Evolutionary conservation across 257 asterid species (phyloP).

Genomic region (Gynochthodes officinalis): DNA sequence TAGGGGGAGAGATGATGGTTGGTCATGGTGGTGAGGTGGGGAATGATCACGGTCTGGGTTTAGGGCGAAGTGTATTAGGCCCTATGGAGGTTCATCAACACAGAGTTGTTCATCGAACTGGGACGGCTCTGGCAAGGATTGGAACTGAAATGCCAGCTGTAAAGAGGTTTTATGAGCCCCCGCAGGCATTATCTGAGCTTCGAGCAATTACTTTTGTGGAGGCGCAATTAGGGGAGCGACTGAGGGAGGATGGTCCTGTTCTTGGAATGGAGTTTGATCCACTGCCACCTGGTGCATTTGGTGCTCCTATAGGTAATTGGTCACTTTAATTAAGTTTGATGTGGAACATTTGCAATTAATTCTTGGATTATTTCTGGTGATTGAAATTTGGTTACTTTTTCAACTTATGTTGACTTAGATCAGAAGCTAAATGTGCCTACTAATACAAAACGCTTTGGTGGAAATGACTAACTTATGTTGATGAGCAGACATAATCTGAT

Average conservation of each 20-base stretch:
- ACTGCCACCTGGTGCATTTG: conserved; percentile 93
- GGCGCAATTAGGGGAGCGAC: conserved; percentile 79
- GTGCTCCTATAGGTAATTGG: conserved; percentile 69
- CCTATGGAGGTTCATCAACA: conserved; percentile 32
- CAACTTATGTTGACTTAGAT: background rate
- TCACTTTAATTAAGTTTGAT: background rate
- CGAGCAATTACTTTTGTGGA: conserved; percentile 74
- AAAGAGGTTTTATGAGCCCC: conserved; percentile 76
- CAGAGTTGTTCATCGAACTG: conserved; percentile 60
- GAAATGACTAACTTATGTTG: background rate
- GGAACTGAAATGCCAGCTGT: conserved; percentile 46
- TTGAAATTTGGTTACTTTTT: background rate
- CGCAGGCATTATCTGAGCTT: conserved; percentile 67
- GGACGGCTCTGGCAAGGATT: conserved; percentile 72
- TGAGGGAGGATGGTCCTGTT: conserved; percentile 92
- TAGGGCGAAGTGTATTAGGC: conserved; percentile 34
- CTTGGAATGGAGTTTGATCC: conserved; percentile 96
- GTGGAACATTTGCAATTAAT: background rate
- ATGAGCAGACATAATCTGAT: background rate
- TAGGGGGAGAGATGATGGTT: conserved; percentile 26
- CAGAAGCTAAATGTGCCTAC: background rate
- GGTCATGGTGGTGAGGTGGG: conserved; percentile 35
- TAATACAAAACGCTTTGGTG: background rate
- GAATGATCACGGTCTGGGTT: conserved; percentile 37
- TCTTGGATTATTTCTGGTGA: background rate